A percentile compares a stretch with the other conserved stretches of the same genome.
phyloP scores from a whole-genome alignment of 1,139 yeast species.

The Yamadazyma sp. region DNA sequence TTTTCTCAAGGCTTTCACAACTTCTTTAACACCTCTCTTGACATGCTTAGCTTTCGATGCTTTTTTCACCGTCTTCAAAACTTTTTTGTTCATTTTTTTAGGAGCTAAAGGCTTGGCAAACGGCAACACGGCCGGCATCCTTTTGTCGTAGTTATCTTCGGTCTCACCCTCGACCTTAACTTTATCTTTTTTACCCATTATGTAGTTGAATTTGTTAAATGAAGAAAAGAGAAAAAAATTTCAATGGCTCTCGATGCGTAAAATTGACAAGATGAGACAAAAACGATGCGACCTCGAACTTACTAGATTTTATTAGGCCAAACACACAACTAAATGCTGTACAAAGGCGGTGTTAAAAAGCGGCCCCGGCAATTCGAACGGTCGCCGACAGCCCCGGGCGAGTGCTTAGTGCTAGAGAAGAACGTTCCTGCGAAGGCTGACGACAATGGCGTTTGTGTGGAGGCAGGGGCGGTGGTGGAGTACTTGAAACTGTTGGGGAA shows the following conservation, averaged over 20 bases:
- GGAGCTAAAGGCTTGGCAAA: constrained; percentile 96
- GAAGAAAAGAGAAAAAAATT: constrained; percentile 10
- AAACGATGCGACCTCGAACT: not conserved
- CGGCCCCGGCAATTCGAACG: not conserved
- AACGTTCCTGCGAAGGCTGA: too few species aligned
- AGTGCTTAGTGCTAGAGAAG: not conserved
- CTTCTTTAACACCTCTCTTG: constrained; percentile 98
- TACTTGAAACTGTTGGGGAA: constrained; percentile 8
- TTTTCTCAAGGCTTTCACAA: constrained; percentile 94
- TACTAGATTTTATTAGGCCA: not conserved
- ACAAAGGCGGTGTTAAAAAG: not conserved
- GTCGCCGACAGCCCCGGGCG: not conserved
- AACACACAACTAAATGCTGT: not conserved
- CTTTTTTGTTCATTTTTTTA: constrained; percentile 92
- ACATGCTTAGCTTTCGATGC: constrained; percentile 98
- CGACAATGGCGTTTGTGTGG: not conserved
- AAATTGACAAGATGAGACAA: constrained; percentile 11
- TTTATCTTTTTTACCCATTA: constrained; percentile 48
- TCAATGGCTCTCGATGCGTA: constrained; percentile 12
- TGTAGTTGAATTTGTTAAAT: constrained; percentile 3
- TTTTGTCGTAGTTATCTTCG: constrained; percentile 86
- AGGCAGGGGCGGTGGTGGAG: constrained; percentile 2
- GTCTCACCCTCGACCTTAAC: constrained; percentile 43
- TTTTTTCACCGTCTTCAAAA: constrained; percentile 92
- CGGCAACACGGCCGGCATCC: constrained; percentile 86